Evolutionary conservation across 805 yeast species (phyloP).

Genomic region (Myxozyma geophila): DNA sequence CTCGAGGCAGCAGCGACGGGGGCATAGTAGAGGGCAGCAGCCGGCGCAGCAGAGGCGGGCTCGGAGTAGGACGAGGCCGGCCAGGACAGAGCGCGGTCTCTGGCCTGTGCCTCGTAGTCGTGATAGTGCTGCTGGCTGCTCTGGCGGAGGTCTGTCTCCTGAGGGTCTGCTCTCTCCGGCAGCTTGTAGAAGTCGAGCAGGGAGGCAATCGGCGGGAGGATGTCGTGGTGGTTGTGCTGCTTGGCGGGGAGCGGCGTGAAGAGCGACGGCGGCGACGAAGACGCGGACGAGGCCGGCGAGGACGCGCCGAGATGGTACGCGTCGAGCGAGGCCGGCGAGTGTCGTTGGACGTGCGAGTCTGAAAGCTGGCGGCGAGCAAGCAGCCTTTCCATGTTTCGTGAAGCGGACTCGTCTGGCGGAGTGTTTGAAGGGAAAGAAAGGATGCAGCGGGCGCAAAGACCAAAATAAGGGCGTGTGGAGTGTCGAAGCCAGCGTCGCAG

Average conservation of each 20-base stretch:
- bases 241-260: constrained; percentile 6
- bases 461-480: background rate
- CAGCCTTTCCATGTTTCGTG: constrained; percentile 5
- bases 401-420: background rate
- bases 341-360: constrained; percentile 5
- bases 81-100: constrained; percentile 9
- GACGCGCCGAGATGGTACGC: constrained; percentile 25
- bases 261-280: constrained; percentile 5
- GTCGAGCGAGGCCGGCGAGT: constrained; percentile 26
- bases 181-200: constrained; percentile 1
- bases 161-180: background rate
- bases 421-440: background rate
- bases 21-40: background rate
- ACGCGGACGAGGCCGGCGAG: constrained; percentile 11
- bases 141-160: background rate
- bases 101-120: background rate
- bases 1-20: background rate
- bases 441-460: background rate
- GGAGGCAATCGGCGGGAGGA: constrained; percentile 10
- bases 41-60: background rate
- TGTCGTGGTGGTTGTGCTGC: background rate
- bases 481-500: background rate
- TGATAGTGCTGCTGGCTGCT: background rate
- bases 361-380: constrained; percentile 3
- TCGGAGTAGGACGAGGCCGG: background rate